These are phyloP conservation scores for Eucalyptus dawsonii DNA, from an alignment of 345 rosid species.

Conservation along the genomic window DNA sequence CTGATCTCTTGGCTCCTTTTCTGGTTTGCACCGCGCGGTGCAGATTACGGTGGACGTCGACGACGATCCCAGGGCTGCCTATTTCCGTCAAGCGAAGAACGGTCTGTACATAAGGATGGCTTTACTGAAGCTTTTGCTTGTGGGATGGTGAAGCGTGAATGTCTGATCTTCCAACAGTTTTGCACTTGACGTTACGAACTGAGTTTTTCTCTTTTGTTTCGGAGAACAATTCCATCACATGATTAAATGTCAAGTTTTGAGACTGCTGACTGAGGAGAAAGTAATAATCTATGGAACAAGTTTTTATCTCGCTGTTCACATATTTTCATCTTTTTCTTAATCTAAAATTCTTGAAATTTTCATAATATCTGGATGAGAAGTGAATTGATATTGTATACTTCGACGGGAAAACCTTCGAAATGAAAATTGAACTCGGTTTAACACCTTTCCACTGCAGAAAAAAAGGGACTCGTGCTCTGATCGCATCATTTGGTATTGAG, in stretches of 20 bases:
- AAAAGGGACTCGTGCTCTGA: neutral
- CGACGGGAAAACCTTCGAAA: neutral
- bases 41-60: constrained; percentile 81
- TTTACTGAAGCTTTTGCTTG: constrained; percentile 52
- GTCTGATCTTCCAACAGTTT: neutral
- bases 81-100: constrained; percentile 97
- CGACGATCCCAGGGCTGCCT: constrained; percentile 84
- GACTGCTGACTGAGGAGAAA: neutral
- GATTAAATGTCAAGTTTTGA: neutral
- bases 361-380: neutral
- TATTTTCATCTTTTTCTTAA: neutral
- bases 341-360: neutral
- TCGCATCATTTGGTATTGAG: neutral
- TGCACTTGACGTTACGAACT: neutral
- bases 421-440: neutral
- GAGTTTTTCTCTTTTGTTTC: neutral
- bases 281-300: neutral
- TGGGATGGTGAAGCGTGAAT: constrained; percentile 28
- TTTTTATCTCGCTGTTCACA: neutral
- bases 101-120: constrained; percentile 96
- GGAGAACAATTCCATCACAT: neutral
- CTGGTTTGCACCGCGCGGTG: neutral
- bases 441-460: neutral
- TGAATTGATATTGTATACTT: neutral
- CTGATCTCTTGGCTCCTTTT: neutral